A percentile compares a stretch with the other conserved stretches of the same genome.
Evolutionary conservation across 495 filamentous ascomycete genomes (phyloP).

Genomic region (Beverwykella pulmonaria): DNA sequence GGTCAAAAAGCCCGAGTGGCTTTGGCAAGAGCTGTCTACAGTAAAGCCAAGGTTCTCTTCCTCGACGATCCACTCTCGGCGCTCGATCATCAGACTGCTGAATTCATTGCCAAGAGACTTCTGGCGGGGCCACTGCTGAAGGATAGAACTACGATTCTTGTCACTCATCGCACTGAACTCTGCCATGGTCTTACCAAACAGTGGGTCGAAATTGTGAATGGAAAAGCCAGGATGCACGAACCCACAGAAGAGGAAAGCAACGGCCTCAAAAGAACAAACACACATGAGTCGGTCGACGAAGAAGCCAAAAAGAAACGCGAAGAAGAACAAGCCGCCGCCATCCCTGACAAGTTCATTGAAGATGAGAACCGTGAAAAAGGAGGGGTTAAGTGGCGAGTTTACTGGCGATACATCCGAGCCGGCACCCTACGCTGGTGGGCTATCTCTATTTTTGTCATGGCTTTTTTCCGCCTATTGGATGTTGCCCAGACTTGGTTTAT

Average conservation of each 20-base stretch:
- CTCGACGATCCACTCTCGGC: constrained; percentile 49
- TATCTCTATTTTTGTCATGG: constrained; percentile 59
- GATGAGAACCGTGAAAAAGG: constrained; percentile 77
- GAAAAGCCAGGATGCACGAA: constrained; percentile 55
- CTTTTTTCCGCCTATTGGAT: constrained; percentile 60
- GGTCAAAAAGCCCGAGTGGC: constrained; percentile 49
- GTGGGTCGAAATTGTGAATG: constrained; percentile 64
- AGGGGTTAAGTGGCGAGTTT: constrained; percentile 71
- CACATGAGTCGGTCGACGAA: constrained; percentile 25
- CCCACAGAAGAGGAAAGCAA: constrained; percentile 39
- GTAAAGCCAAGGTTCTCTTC: constrained; percentile 42
- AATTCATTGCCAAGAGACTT: constrained; percentile 68
- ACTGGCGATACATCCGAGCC: constrained; percentile 81
- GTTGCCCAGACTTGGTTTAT: constrained; percentile 76
- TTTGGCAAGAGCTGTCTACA: constrained; percentile 48
- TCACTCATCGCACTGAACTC: constrained; percentile 77
- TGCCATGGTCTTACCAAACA: constrained; percentile 67
- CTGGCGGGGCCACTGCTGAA: constrained; percentile 65
- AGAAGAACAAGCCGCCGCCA: constrained; percentile 54
- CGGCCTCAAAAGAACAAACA: constrained; percentile 27
- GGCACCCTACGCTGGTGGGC: constrained; percentile 74
- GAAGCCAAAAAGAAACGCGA: constrained; percentile 44
- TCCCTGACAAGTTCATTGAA: constrained; percentile 78
- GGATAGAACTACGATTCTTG: constrained; percentile 66
- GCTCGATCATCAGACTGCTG: constrained; percentile 74